Conservation (phyloP, 2,329 filamentous ascomycete genomes). For the Thielaviopsis cerberus region DNA sequence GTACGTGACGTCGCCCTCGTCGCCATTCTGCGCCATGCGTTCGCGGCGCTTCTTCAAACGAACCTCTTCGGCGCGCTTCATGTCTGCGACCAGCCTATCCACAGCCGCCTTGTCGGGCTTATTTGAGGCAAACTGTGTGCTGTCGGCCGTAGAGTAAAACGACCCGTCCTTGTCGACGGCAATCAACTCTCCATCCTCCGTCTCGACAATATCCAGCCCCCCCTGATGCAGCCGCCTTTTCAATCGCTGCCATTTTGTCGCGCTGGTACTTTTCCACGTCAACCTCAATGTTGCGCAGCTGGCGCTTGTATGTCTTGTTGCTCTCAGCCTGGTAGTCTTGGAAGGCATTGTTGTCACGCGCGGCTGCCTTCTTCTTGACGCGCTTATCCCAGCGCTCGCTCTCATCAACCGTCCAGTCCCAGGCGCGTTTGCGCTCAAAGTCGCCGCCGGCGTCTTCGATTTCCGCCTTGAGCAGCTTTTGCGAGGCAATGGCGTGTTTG, state of each 20-base stretch:
- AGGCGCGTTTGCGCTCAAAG: conserved; percentile 92
- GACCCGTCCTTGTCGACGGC: conserved; percentile 80
- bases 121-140: conserved; percentile 62
- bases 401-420: conserved; percentile 97
- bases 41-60: conserved; percentile 73
- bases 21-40: conserved; percentile 56
- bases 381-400: conserved; percentile 85
- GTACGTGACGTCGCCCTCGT: conserved; percentile 84
- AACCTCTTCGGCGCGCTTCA: conserved; percentile 74
- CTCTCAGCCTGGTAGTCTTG: conserved; percentile 75
- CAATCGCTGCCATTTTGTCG: conserved; percentile 68
- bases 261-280: conserved; percentile 72
- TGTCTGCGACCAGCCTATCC: conserved; percentile 68
- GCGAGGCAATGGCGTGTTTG: conserved; percentile 69
- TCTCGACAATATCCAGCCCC: conserved; percentile 83
- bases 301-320: conserved; percentile 82
- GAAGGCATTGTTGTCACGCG: conserved; percentile 74
- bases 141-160: conserved; percentile 79
- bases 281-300: conserved; percentile 55
- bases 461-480: conserved; percentile 86
- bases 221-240: conserved; percentile 70
- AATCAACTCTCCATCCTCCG: conserved; percentile 82
- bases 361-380: conserved; percentile 64
- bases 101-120: conserved; percentile 75
- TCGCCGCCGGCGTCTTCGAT: conserved; percentile 71